A percentile compares a stretch with the other conserved stretches of the same genome.
phyloP scores from a whole-genome alignment of 768 basidiomycete genomes.

The Russula olivacea region DNA sequence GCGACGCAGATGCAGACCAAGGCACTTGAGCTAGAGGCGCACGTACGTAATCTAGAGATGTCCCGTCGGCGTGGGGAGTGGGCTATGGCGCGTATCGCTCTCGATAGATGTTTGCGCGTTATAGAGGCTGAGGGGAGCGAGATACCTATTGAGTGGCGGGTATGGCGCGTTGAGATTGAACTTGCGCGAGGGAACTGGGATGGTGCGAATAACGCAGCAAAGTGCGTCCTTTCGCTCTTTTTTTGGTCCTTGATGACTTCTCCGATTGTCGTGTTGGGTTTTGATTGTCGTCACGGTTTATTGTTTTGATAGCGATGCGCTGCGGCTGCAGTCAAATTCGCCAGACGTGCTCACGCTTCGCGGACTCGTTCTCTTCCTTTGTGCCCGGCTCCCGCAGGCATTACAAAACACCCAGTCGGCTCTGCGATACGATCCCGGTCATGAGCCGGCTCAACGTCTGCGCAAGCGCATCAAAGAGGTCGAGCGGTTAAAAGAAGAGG shows the following conservation, averaged over 20 bases:
- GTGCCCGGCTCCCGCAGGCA: conserved; percentile 63
- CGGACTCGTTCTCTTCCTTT: conserved; percentile 72
- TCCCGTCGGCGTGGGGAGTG: conserved; percentile 61
- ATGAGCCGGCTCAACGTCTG: conserved; percentile 60
- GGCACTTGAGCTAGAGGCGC: conserved; percentile 54
- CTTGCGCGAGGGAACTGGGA: conserved; percentile 67
- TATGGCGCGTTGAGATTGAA: conserved; percentile 75
- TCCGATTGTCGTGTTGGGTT: not conserved
- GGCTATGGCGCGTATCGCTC: conserved; percentile 69
- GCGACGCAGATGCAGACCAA: conserved; percentile 49
- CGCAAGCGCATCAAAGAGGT: conserved; percentile 79
- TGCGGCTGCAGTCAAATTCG: conserved; percentile 64
- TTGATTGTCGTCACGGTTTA: not conserved
- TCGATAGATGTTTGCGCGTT: conserved; percentile 69
- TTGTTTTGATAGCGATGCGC: conserved; percentile 51
- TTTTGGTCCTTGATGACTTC: not conserved
- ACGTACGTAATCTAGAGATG: conserved; percentile 56
- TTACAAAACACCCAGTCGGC: conserved; percentile 66
- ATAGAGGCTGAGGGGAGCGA: conserved; percentile 73
- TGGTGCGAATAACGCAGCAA: conserved; percentile 64
- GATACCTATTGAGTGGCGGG: conserved; percentile 72
- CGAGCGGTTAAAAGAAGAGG: conserved; percentile 79
- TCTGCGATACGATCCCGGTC: conserved; percentile 71
- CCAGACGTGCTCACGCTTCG: conserved; percentile 76
- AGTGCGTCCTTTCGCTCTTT: conserved; percentile 42